These are phyloP conservation scores for Tuber melanosporum DNA, from an alignment of 495 filamentous ascomycete species.

Conservation along the genomic window DNA sequence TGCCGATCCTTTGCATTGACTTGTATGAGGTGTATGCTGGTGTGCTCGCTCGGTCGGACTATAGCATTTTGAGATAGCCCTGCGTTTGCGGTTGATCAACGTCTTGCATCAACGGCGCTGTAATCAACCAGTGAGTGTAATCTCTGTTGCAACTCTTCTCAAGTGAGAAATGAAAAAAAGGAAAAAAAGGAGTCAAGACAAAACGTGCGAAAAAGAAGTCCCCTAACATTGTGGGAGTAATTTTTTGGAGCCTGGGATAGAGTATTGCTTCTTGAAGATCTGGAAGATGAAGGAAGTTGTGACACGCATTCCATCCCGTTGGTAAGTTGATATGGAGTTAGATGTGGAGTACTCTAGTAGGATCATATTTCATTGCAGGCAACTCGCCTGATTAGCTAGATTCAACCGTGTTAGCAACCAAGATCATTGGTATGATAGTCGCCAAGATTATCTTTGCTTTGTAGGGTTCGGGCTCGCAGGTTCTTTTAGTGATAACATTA, in stretches of 20 bases:
- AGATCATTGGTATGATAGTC: not conserved
- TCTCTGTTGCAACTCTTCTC: not conserved
- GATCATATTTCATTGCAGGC: not conserved
- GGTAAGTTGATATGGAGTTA: not conserved
- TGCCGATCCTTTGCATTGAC: not conserved
- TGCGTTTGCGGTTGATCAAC: not conserved
- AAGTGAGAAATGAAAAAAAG: not conserved
- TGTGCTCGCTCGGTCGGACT: not conserved
- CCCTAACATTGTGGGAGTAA: not conserved
- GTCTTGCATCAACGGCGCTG: not conserved
- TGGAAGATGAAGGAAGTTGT: not conserved
- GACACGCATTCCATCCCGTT: not conserved
- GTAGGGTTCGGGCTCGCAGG: not conserved
- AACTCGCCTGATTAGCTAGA: not conserved
- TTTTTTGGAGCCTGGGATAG: not conserved
- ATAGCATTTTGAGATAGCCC: not conserved
- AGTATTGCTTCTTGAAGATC: not conserved
- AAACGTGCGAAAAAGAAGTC: not conserved
- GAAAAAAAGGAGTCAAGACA: not conserved
- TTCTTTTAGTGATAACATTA: not conserved
- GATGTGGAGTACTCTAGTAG: not conserved
- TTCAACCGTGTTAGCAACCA: not conserved
- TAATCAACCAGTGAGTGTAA: not conserved
- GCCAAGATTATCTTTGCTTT: not conserved
- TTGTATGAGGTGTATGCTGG: not conserved